Base-by-base conservation (phyloP, 352 stramenopile genomes). In the Phytophthora pini region DNA sequence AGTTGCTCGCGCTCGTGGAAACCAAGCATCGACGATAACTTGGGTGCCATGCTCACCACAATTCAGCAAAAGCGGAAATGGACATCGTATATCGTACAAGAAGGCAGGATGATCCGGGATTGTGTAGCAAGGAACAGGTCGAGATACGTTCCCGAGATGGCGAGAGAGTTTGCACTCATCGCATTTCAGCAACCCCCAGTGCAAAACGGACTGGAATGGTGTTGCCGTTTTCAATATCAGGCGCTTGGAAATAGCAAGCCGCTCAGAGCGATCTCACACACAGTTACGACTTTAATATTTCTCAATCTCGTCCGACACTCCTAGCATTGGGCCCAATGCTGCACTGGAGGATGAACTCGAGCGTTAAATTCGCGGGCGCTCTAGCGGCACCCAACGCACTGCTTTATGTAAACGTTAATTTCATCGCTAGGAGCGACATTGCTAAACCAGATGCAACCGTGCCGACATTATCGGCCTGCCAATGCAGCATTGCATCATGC, bases 1-100 rank as follows among this genome's bases (percentile, higher is more conserved):
- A 64, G 61, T 29, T 68, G 67, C 49, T 75, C 54, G 27, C 50
- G 50, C 12, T 75, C 67, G 11, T 62, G 61, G 17, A 68, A 75
- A 38, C 49, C 61, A 48, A 67, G 55, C 4, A 52, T 44, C 0
- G 51, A 65, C 4, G 61, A 64, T 46, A 75, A 46, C 47, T 70
- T 74, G 24, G 61, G 66, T 12, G 61, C 66, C 66, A 70, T 70
- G 34, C 12, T 57, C 29, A 40, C 27, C 46, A 43, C 45, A 24
- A 58, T 44, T 53, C 36, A 43, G 65, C 52, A 57, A 64, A 73
- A 65, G 20, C 22, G 41, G 41, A 68, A 72, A 38, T 72, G 51
- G 7, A 13, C 12, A 34, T 38, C 48, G 7, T 39, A 63, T 31
- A 32, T 20, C 17, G 17, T 20, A 20, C 17, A 44, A 52, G 41